These are phyloP conservation scores for Akebia trifoliata DNA, from an alignment of 164 flowering plant species.

Conservation along the genomic window DNA sequence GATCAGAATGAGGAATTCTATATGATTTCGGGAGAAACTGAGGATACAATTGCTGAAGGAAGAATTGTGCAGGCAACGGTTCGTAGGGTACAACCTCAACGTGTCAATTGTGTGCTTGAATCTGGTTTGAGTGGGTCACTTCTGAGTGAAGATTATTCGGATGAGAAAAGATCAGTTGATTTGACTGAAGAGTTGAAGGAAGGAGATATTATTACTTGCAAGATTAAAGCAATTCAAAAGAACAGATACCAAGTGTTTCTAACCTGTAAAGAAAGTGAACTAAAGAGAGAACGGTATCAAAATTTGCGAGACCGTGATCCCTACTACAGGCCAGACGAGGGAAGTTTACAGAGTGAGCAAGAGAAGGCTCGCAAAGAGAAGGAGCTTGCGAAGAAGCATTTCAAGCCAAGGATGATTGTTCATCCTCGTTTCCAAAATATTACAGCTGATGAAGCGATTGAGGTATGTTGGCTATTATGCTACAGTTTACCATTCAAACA, in stretches of 20 bases:
- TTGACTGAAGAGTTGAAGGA: slow-evolving; percentile 61
- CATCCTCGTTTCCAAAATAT: slow-evolving; percentile 93
- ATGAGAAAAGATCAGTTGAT: slow-evolving; percentile 53
- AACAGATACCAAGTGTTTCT: slow-evolving; percentile 70
- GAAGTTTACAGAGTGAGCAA: slow-evolving; percentile 44
- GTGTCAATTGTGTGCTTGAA: slow-evolving; percentile 68
- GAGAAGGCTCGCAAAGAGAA: slow-evolving; percentile 80
- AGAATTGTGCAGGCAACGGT: slow-evolving; percentile 82
- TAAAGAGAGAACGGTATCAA: slow-evolving; percentile 42
- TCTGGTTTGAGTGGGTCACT: slow-evolving; percentile 85
- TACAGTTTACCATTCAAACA: too few species aligned
- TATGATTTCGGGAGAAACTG: slow-evolving; percentile 91
- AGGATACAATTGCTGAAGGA: slow-evolving; percentile 79
- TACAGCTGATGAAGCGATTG: slow-evolving; percentile 84
- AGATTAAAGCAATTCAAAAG: slow-evolving; percentile 59
- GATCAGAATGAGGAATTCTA: slow-evolving; percentile 80
- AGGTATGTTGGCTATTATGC: slow-evolving; percentile 39
- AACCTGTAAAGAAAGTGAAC: slow-evolving; percentile 58
- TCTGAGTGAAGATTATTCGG: slow-evolving; percentile 59
- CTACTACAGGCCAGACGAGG: slow-evolving; percentile 66
- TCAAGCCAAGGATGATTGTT: slow-evolving; percentile 91
- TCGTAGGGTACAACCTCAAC: slow-evolving; percentile 62
- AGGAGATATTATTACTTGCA: slow-evolving; percentile 74
- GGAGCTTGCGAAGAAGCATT: slow-evolving; percentile 87
- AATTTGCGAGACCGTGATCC: slow-evolving; percentile 39